Evolutionary conservation across 2,329 filamentous ascomycete species (phyloP), one percentile per base, ranked within the genome.

Genomic region (Alternaria brassicicola): DNA sequence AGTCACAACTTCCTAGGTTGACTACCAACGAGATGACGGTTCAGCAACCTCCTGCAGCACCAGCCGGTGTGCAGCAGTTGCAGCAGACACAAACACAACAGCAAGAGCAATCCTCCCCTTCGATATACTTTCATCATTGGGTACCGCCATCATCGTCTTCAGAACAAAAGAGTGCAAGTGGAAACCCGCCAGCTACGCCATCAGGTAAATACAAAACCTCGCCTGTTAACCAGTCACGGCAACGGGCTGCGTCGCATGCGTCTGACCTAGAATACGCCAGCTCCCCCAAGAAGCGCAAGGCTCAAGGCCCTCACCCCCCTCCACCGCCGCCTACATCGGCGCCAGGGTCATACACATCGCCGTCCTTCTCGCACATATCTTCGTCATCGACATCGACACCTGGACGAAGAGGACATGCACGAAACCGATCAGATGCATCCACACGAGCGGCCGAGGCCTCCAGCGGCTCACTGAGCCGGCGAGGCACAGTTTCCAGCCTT

Each of bases 91-190:
- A 86, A 52, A 76, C 79, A 36, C 84, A 86, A 53, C 83, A 85
- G 58, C 86, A 88, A 68, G 78, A 86, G 42, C 82, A 88, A 63
- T 84, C 87, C 17, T 91, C 90, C 38, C 88, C 89, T 0, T 90
- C 89, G 21, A 90, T 96, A 46, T 95, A 92, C 77, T 97, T 97
- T 75, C 92, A 96, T 73, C 92, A 96, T 74, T 97, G 93, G 92
- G 90, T 94, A 59, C 93, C 93, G 43, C 93, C 93, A 13, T 63
- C 61, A 13, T 64, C 62, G 12, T 85, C 83, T 21, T 85, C 87
- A 62, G 85, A 83, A 63, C 83, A 81, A 52, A 75, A 78, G 54
- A 65, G 85, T 59, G 79, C 83, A 64, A 80, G 82, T 74, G 82
- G 85, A 56, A 86, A 87, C 69, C 88, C 90, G 74, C 89, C 90